phyloP scores from a whole-genome alignment of 352 stramenopile species.

The Phytophthora boehmeriae region DNA sequence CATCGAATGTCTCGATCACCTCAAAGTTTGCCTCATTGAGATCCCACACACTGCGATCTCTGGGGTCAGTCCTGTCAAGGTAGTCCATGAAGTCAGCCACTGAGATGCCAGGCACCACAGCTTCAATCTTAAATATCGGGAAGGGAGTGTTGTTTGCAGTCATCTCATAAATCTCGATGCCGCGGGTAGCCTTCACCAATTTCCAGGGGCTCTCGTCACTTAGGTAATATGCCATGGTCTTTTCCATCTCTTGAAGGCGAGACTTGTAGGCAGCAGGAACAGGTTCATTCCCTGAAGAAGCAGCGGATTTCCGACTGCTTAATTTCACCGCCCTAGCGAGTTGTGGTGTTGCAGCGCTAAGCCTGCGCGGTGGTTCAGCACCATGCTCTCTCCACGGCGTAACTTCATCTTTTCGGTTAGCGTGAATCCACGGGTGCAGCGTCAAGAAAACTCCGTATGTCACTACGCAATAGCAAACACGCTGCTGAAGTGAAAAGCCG shows the following conservation, averaged over 20 bases:
- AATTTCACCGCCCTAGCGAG: not conserved
- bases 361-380: slow-evolving; percentile 2
- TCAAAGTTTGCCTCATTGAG: slow-evolving; percentile 54
- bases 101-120: slow-evolving; percentile 49
- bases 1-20: slow-evolving; percentile 51
- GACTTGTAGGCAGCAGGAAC: slow-evolving; percentile 33
- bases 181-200: slow-evolving; percentile 34
- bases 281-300: not conserved
- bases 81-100: slow-evolving; percentile 48
- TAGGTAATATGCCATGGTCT: slow-evolving; percentile 39
- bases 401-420: slow-evolving; percentile 1
- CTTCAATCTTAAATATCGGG: slow-evolving; percentile 59
- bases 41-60: slow-evolving; percentile 55
- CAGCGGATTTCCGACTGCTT: not conserved
- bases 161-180: slow-evolving; percentile 54
- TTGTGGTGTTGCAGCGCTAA: slow-evolving; percentile 4
- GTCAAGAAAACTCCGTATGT: slow-evolving; percentile 61
- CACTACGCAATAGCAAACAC: slow-evolving; percentile 44
- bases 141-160: slow-evolving; percentile 41
- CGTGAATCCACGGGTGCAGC: slow-evolving; percentile 62
- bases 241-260: slow-evolving; percentile 29
- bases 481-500: slow-evolving; percentile 48
- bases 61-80: slow-evolving; percentile 46
- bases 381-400: not conserved
- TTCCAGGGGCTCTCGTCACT: slow-evolving; percentile 50